These are phyloP conservation scores for Ustilago cynodontis DNA, from an alignment of 1,284 basidiomycete genomes.

Conservation along the genomic window DNA sequence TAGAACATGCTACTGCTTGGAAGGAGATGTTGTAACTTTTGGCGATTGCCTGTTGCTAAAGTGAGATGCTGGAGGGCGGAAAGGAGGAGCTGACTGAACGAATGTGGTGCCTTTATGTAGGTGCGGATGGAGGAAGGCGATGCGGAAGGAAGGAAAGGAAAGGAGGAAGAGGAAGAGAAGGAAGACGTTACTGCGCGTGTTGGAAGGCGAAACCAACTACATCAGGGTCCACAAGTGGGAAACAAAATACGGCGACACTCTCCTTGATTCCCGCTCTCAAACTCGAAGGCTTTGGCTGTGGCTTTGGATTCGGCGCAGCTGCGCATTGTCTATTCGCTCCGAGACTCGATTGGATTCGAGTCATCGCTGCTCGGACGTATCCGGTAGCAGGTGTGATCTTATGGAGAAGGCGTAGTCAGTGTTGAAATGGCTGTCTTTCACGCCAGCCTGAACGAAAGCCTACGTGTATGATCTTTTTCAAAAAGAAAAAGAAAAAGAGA, in stretches of 20 bases:
- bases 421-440: neutral
- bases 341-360: too few relatives aligned
- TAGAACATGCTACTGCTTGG: neutral
- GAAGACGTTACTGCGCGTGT: conserved; percentile 3
- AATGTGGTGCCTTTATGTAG: neutral
- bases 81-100: neutral
- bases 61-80: neutral
- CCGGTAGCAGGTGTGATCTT: neutral
- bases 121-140: neutral
- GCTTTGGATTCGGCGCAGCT: too few relatives aligned
- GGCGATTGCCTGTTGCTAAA: neutral
- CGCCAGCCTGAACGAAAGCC: neutral
- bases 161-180: neutral
- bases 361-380: neutral
- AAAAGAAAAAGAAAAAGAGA: neutral
- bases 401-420: neutral
- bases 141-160: neutral
- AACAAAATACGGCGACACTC: too few relatives aligned
- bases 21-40: neutral
- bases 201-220: conserved; percentile 6
- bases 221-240: conserved; percentile 21
- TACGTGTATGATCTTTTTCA: neutral
- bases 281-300: too few relatives aligned
- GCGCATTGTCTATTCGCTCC: neutral
- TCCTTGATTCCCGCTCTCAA: too few relatives aligned